Evolutionary conservation across 768 basidiomycete genomes (phyloP).

Genomic region (Lentinula sp.): DNA sequence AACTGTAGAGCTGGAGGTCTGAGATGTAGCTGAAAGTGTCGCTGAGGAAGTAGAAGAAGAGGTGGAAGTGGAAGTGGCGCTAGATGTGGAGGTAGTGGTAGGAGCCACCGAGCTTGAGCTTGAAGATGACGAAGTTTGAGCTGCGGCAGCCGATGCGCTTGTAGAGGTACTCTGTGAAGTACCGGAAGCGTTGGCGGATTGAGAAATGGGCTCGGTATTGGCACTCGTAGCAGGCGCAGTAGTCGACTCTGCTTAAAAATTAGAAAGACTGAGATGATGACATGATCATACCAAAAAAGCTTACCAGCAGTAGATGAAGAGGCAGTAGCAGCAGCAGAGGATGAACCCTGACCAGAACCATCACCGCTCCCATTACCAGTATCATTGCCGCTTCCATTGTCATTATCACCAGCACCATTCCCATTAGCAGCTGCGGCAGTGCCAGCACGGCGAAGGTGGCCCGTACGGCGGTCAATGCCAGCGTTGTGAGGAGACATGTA

Average conservation of each 20-base stretch:
- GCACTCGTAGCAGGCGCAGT: neutral
- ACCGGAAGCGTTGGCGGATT: neutral
- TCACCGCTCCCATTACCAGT: neutral
- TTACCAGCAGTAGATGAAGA: neutral
- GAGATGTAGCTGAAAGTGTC: neutral
- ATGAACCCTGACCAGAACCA: neutral
- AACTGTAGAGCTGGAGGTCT: neutral
- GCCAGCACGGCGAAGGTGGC: neutral
- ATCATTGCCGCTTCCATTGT: neutral
- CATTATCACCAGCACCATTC: neutral
- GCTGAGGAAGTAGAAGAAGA: neutral
- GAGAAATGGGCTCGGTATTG: neutral
- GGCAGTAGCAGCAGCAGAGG: neutral
- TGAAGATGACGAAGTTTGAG: neutral
- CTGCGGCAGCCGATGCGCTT: neutral
- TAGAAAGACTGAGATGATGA: neutral
- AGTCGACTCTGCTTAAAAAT: neutral
- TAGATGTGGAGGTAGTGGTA: neutral
- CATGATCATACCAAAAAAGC: neutral
- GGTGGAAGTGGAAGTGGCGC: neutral
- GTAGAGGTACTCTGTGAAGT: neutral
- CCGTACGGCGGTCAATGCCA: neutral
- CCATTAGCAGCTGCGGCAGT: neutral
- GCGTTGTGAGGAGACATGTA: constrained; percentile 4
- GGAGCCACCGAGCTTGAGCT: neutral